phyloP scores from a whole-genome alignment of 768 basidiomycete species.

The Amanita subjunquillea region DNA sequence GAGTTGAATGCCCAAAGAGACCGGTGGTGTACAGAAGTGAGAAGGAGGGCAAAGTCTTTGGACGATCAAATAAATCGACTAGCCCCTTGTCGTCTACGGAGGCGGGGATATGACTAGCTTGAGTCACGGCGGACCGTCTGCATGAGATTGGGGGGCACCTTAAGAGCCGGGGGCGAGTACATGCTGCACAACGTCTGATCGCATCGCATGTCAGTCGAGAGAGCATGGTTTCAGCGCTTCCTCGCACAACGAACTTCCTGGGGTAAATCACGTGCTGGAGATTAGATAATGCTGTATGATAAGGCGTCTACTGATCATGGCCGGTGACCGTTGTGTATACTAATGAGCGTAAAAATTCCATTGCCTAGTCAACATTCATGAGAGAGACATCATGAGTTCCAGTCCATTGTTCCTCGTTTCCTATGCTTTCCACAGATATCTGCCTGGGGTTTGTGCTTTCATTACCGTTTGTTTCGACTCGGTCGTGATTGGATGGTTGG shows the following conservation, averaged over 20 bases:
- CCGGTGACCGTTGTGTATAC: neutral
- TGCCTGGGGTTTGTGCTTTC: neutral
- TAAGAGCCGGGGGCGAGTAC: slow-evolving; percentile 28
- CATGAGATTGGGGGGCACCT: slow-evolving; percentile 25
- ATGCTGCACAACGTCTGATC: slow-evolving; percentile 23
- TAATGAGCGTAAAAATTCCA: slow-evolving; percentile 1
- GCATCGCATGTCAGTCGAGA: slow-evolving; percentile 31
- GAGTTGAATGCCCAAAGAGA: slow-evolving; percentile 71
- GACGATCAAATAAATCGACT: slow-evolving; percentile 63
- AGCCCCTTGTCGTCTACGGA: slow-evolving; percentile 59
- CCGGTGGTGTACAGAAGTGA: slow-evolving; percentile 54
- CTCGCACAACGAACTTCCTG: neutral
- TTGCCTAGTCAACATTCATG: slow-evolving; percentile 12
- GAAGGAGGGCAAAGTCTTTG: slow-evolving; percentile 25
- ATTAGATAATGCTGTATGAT: neutral
- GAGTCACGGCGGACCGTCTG: slow-evolving; percentile 26
- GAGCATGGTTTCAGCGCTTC: slow-evolving; percentile 22
- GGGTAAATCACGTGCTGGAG: neutral
- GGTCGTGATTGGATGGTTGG: slow-evolving; percentile 1
- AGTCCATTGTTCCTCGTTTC: slow-evolving; percentile 2
- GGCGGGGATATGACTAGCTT: slow-evolving; percentile 40
- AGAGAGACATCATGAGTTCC: neutral
- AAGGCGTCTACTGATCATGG: neutral
- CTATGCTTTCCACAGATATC: neutral
- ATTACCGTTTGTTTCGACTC: neutral